These are phyloP conservation scores for Ceratocystis destructans DNA, from an alignment of 2,329 filamentous ascomycete species.

Conservation along the genomic window DNA sequence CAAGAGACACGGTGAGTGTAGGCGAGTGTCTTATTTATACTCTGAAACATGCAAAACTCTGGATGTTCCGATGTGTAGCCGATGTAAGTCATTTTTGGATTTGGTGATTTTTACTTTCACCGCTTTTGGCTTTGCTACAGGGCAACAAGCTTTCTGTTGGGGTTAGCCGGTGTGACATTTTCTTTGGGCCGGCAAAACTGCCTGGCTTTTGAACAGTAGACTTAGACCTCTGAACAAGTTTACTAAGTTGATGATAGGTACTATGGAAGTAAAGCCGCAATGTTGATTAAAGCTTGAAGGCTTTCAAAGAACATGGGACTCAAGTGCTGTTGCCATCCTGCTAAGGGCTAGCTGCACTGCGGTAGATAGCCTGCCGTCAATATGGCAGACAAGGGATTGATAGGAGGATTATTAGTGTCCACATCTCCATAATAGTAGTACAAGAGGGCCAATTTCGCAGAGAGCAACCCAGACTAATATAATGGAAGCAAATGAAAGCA, in stretches of 20 bases:
- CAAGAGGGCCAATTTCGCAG: not conserved
- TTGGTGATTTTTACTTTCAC: not conserved
- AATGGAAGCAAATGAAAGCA: not conserved
- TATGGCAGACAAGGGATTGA: no score
- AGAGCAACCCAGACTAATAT: not conserved
- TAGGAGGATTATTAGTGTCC: no score
- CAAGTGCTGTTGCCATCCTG: no score
- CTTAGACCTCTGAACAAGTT: no score
- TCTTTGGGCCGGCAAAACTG: not conserved
- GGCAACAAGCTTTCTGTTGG: not conserved
- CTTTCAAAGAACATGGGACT: no score
- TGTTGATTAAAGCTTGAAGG: no score
- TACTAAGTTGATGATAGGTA: no score
- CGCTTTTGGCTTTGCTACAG: not conserved
- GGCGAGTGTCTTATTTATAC: not conserved
- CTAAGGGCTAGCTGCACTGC: no score
- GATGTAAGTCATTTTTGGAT: not conserved
- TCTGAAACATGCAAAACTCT: not conserved
- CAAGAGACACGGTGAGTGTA: not conserved
- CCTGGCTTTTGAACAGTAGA: not conserved
- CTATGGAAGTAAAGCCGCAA: no score
- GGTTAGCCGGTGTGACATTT: not conserved
- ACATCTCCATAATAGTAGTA: not conserved
- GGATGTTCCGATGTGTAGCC: not conserved
- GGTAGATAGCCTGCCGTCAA: no score